Base-by-base conservation (phyloP, 192 early-diverging fungal species). In the Backusella luteola region DNA sequence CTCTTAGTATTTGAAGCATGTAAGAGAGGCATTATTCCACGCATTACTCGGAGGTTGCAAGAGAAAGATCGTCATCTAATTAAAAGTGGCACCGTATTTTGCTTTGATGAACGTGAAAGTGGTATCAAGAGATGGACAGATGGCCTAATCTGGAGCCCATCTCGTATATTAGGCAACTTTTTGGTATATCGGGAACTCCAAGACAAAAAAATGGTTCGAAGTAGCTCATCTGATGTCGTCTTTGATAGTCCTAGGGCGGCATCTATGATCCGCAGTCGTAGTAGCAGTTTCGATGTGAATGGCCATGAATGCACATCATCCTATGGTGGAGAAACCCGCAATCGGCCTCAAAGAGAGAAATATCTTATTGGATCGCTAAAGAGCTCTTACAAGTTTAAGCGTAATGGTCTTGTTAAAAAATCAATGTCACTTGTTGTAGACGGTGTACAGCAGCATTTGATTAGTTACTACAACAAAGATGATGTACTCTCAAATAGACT, bases 81-180 rank as follows among this genome's bases (percentile, higher is more conserved):
- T 56, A 76, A 84, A 56, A 90, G 89, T 23, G 94, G 94, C 34
- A 89, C 92, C 6, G 86, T 96, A 19, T 91, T 95, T 34, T 91
- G 95, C 49, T 96, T 94, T 85, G 92, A 96, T 77, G 94, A 95
- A 80, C 85, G 89, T 53, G 92, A 94, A 79, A 90, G 90, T 29
- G 89, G 79, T 12, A 95, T 95, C 81, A 94, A 93, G 78, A 88
- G 94, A 17, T 96, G 94, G 94, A 96, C 94, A 3, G 94, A 95
- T 73, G 93, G 93, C 5, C 87, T 91, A 2, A 81, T 89, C 6
- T 95, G 94, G 94, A 92, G 92, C 38, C 94, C 94, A 9, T 94
- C 93, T 6, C 91, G 94, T 36, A 94, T 95, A 34, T 79, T 92
- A 36, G 91, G 91, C 63, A 93, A 93, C 69, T 95, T 94, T 74